These are phyloP conservation scores for Aspergillus heteromorphus DNA, from an alignment of 495 filamentous ascomycete genomes.

Conservation along the genomic window DNA sequence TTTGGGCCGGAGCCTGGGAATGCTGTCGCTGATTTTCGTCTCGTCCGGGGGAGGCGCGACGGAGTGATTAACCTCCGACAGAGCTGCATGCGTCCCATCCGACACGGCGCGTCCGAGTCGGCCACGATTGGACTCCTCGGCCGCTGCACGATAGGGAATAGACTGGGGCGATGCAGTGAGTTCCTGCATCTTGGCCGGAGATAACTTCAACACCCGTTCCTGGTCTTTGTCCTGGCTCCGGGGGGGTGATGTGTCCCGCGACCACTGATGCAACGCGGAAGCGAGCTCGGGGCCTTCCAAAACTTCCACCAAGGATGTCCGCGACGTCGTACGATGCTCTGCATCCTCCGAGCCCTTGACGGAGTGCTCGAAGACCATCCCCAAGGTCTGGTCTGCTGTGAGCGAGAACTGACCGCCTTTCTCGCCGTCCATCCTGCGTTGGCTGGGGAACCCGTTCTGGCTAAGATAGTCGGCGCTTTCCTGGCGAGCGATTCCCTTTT, in stretches of 20 bases:
- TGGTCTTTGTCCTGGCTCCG: conserved; percentile 25
- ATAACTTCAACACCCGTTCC: conserved; percentile 46
- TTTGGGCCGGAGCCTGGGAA: conserved; percentile 21
- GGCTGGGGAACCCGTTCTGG: conserved; percentile 1
- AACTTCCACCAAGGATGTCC: conserved; percentile 20
- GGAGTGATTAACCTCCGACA: conserved; percentile 10
- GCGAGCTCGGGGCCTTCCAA: conserved; percentile 13
- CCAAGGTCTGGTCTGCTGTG: conserved; percentile 16
- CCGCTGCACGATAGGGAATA: conserved; percentile 35
- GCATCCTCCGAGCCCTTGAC: not conserved
- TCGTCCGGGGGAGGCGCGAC: conserved; percentile 17
- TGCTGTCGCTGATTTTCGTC: conserved; percentile 9
- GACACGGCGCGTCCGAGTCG: conserved; percentile 23
- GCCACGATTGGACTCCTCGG: conserved; percentile 19
- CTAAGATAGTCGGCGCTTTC: not conserved
- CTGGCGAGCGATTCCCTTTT: not conserved
- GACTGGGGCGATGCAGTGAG: conserved; percentile 52
- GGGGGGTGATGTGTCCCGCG: conserved; percentile 13
- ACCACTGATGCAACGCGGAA: conserved; percentile 7
- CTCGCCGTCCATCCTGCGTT: conserved; percentile 2
- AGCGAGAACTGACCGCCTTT: conserved; percentile 15
- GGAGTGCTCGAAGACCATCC: conserved; percentile 17
- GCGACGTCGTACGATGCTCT: conserved; percentile 3
- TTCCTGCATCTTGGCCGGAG: conserved; percentile 49
- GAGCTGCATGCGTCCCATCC: conserved; percentile 13